Percentiles rank a stretch among this genome's conserved stretches.
Conservation (phyloP, 2,329 filamentous ascomycete genomes). For the Phaeosphaeriaceae sp. region DNA sequence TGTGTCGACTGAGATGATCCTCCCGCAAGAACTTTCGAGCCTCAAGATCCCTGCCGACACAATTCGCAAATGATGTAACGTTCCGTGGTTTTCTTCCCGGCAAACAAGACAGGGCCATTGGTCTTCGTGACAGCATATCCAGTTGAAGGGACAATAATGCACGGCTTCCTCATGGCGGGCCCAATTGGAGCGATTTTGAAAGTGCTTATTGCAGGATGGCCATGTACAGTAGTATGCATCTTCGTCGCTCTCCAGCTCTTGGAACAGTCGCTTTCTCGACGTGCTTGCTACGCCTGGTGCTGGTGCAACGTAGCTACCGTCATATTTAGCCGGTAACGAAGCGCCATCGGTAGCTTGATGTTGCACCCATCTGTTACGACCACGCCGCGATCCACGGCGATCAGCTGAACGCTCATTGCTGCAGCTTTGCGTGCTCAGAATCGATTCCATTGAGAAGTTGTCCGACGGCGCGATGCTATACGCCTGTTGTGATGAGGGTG, state of each 20-base stretch:
- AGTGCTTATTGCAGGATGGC: not conserved
- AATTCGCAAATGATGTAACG: constrained; percentile 1
- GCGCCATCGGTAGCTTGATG: no score
- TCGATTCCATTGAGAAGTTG: not conserved
- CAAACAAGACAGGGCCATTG: not conserved
- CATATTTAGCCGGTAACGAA: no score
- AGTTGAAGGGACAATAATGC: constrained; percentile 12
- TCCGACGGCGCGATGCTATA: not conserved
- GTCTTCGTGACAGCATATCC: constrained; percentile 7
- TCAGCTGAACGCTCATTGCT: not conserved
- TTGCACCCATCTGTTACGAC: not conserved
- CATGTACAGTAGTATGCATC: constrained; percentile 5
- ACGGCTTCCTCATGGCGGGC: constrained; percentile 12
- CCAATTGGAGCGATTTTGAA: constrained; percentile 5
- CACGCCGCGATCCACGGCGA: not conserved
- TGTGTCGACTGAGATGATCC: constrained; percentile 11
- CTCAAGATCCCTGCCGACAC: not conserved
- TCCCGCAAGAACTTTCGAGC: constrained; percentile 6
- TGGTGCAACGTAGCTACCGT: no score
- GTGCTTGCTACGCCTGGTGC: not conserved
- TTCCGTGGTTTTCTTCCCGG: not conserved
- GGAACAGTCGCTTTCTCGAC: not conserved
- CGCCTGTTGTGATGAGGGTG: not conserved
- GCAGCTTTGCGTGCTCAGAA: not conserved
- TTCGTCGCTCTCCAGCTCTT: not conserved